Conservation (phyloP, 192 early-diverging fungal genomes). For the Polychytrium aggregatum region DNA sequence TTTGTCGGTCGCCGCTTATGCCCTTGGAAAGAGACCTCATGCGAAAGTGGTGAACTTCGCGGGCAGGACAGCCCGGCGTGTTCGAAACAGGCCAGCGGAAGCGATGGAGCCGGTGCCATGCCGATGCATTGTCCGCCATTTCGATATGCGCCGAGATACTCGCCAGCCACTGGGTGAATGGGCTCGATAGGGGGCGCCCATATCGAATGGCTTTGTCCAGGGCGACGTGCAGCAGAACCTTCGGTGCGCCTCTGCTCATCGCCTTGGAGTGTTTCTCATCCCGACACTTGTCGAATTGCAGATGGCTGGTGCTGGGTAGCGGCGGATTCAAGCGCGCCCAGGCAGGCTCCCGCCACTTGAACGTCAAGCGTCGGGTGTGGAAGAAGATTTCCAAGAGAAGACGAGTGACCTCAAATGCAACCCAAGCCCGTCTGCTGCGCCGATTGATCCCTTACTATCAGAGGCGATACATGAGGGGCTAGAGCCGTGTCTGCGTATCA, state of each 20-base stretch:
- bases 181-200: no score
- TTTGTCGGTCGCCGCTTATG: no score
- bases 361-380: slow-evolving; percentile 30
- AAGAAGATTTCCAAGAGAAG: slow-evolving; percentile 27
- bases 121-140: no score
- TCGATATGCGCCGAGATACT: no score
- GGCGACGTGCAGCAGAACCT: neutral
- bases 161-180: no score
- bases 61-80: no score
- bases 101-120: no score
- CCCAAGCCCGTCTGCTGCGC: slow-evolving; percentile 22
- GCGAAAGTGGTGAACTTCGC: no score
- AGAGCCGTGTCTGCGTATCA: no score
- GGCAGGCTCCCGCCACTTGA: slow-evolving; percentile 31
- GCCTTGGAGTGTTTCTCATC: neutral
- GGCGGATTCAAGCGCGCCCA: slow-evolving; percentile 33
- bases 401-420: slow-evolving; percentile 18
- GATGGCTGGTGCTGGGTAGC: slow-evolving; percentile 32
- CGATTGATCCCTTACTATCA: slow-evolving; percentile 37
- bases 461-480: slow-evolving; percentile 34
- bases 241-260: neutral
- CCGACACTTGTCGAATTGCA: neutral
- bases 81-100: no score
- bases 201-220: no score
- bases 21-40: no score